Evolutionary conservation across 2,329 filamentous ascomycete species (phyloP).

Genomic region (Torrubiella hemipterigena): DNA sequence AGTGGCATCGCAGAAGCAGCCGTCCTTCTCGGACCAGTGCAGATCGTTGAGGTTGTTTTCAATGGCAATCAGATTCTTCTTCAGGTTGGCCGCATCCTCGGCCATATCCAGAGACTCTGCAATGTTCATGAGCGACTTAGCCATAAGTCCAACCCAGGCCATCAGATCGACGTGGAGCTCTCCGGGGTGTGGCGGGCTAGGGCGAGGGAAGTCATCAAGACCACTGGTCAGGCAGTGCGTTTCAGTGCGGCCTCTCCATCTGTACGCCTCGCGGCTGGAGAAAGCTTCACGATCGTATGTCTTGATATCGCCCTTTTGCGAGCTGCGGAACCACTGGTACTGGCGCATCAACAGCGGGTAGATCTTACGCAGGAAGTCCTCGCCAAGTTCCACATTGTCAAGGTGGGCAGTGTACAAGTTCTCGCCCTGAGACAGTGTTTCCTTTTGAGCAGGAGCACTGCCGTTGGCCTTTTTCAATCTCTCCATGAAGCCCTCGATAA

Average conservation of each 20-base stretch:
- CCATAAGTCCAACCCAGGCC: slow-evolving; percentile 97
- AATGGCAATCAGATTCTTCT: slow-evolving; percentile 63
- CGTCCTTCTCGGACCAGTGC: slow-evolving; percentile 74
- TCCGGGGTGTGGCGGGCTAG: slow-evolving; percentile 86
- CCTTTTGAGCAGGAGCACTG: slow-evolving; percentile 27
- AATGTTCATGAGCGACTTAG: slow-evolving; percentile 70
- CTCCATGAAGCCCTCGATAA: slow-evolving; percentile 73
- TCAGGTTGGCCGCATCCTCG: slow-evolving; percentile 66
- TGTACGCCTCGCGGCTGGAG: slow-evolving; percentile 83
- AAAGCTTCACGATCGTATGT: slow-evolving; percentile 83
- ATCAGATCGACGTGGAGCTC: slow-evolving; percentile 93
- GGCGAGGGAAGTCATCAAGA: slow-evolving; percentile 88
- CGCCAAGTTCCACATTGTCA: slow-evolving; percentile 53
- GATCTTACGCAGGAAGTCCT: slow-evolving; percentile 60
- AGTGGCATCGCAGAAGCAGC: slow-evolving; percentile 87
- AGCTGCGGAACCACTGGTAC: slow-evolving; percentile 90
- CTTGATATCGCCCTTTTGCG: slow-evolving; percentile 81
- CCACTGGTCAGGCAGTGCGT: slow-evolving; percentile 86
- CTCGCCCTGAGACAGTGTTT: slow-evolving; percentile 29
- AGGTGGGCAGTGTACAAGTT: slow-evolving; percentile 51
- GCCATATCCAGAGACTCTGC: slow-evolving; percentile 60
- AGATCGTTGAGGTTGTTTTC: slow-evolving; percentile 79
- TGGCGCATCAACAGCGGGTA: slow-evolving; percentile 84
- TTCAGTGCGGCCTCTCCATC: slow-evolving; percentile 84
- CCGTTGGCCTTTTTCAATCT: slow-evolving; percentile 52